Evolutionary conservation across 176 grass and related monocot genomes (phyloP).

Genomic region (Luzula sylvatica): DNA sequence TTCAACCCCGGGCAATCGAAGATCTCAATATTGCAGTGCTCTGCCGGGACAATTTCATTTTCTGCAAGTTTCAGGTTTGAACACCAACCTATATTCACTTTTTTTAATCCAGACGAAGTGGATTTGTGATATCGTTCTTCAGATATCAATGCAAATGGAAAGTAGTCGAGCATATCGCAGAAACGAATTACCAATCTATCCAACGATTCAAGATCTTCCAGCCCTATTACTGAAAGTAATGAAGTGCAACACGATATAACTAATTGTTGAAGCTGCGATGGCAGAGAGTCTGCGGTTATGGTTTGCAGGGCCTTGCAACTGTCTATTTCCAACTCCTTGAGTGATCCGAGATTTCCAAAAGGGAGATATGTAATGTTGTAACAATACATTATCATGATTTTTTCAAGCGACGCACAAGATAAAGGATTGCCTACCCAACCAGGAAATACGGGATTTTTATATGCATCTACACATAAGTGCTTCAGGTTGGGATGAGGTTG

Average conservation of each 20-base stretch:
- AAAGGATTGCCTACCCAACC: constrained; percentile 14
- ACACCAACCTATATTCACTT: neutral
- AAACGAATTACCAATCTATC: neutral
- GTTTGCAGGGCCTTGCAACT: neutral
- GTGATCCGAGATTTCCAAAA: neutral
- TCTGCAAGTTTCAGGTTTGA: neutral
- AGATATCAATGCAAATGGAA: neutral
- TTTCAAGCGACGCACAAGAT: constrained; percentile 16
- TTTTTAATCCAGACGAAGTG: neutral
- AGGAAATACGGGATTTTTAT: constrained; percentile 9
- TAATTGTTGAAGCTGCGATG: neutral
- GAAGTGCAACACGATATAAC: neutral
- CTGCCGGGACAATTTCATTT: neutral
- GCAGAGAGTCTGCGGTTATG: neutral
- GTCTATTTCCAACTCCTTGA: neutral
- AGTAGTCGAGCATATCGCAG: neutral
- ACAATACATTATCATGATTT: neutral
- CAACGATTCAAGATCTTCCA: neutral
- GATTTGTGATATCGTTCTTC: neutral
- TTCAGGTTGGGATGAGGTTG: constrained; percentile 17
- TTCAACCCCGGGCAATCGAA: neutral
- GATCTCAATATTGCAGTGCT: constrained; percentile 2
- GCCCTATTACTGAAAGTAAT: neutral
- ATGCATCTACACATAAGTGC: constrained; percentile 11
- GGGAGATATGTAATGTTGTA: neutral